Percentiles rank a stretch among this genome's conserved stretches.
Evolutionary conservation across 2,329 filamentous ascomycete species (phyloP).

Genomic region (Coccinonectria pachysandricola): DNA sequence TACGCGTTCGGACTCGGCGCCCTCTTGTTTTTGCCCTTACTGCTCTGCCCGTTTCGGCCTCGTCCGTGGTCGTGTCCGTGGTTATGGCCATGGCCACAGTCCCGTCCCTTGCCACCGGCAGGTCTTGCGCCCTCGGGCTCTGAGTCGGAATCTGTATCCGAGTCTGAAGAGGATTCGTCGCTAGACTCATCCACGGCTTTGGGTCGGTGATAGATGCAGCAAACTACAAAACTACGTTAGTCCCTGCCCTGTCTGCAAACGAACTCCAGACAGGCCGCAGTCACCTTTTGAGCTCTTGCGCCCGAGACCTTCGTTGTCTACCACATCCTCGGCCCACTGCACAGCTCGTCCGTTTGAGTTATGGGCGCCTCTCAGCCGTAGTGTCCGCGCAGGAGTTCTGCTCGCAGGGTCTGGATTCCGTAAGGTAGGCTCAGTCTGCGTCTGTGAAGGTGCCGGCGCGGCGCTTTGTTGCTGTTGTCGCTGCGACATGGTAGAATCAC

Average conservation of each 20-base stretch:
- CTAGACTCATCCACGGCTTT: constrained; percentile 75
- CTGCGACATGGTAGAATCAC: too few relatives aligned
- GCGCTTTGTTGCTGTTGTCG: constrained; percentile 18
- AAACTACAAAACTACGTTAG: constrained; percentile 48
- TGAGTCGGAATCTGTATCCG: constrained; percentile 41
- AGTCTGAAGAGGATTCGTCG: constrained; percentile 51
- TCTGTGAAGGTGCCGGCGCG: constrained; percentile 24
- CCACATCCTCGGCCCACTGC: constrained; percentile 83
- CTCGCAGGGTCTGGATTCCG: constrained; percentile 17
- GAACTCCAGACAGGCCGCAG: not conserved
- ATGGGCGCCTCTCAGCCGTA: constrained; percentile 43
- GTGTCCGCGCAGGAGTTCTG: constrained; percentile 27
- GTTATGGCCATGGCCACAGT: constrained; percentile 28
- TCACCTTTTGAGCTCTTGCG: constrained; percentile 90
- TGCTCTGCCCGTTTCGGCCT: constrained; percentile 20
- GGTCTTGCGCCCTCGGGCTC: constrained; percentile 17
- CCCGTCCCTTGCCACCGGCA: constrained; percentile 29
- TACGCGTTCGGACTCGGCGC: constrained; percentile 70
- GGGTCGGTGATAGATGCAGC: constrained; percentile 93
- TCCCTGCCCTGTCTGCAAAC: constrained; percentile 2
- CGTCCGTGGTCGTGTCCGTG: constrained; percentile 19
- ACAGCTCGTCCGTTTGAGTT: constrained; percentile 50
- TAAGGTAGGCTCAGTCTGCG: constrained; percentile 21
- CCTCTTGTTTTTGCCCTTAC: constrained; percentile 29
- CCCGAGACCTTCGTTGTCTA: constrained; percentile 92